phyloP scores from a whole-genome alignment of 805 yeast genomes.

The Starmerella ratchasimensis region DNA sequence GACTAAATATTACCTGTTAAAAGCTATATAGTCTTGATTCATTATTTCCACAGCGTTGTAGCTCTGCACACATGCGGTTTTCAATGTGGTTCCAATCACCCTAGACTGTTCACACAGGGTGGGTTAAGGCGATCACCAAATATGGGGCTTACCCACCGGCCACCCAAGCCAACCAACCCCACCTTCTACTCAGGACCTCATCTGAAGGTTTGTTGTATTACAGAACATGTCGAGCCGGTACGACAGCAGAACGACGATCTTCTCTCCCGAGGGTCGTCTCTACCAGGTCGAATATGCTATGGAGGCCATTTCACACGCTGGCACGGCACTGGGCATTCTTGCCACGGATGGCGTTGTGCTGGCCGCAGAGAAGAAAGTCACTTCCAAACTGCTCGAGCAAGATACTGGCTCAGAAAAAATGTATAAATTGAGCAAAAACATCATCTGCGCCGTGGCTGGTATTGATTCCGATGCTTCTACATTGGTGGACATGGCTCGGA shows the following conservation, averaged over 20 bases:
- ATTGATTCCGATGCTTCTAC: slow-evolving; percentile 95
- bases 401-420: slow-evolving; percentile 88
- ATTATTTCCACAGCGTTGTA: no score
- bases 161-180: no score
- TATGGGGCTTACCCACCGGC: no score
- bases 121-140: no score
- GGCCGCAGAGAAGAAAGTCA: slow-evolving; percentile 93
- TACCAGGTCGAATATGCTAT: slow-evolving; percentile 95
- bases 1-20: no score
- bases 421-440: slow-evolving; percentile 60
- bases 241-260: slow-evolving; percentile 97
- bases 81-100: no score
- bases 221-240: slow-evolving; percentile 90
- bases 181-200: no score
- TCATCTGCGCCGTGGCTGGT: slow-evolving; percentile 90
- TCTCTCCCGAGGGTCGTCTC: slow-evolving; percentile 96
- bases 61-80: no score
- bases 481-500: slow-evolving; percentile 75
- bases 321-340: slow-evolving; percentile 67
- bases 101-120: no score
- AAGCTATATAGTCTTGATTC: no score
- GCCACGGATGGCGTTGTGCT: slow-evolving; percentile 79
- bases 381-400: slow-evolving; percentile 83
- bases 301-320: slow-evolving; percentile 77
- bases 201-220: no score